phyloP scores from a whole-genome alignment of 2,329 filamentous ascomycete genomes.

The Metarhizium brunneum region DNA sequence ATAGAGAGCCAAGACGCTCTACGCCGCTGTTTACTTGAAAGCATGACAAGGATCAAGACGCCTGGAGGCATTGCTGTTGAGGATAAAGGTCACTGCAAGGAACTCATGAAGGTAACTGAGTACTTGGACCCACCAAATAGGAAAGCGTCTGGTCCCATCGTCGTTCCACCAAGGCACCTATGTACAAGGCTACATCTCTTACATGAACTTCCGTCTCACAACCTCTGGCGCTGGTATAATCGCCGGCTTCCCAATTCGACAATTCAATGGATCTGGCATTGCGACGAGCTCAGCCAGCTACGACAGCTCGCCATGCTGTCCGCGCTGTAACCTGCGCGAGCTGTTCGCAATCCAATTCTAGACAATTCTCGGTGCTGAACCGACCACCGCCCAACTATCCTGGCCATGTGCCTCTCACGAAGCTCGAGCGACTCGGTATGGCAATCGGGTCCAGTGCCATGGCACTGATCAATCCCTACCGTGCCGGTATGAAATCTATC shows the following conservation, averaged over 20 bases:
- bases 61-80: no score
- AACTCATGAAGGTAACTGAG: no score
- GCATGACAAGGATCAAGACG: no score
- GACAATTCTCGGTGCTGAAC: conserved; percentile 68
- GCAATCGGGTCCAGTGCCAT: conserved; percentile 54
- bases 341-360: conserved; percentile 6
- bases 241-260: background rate
- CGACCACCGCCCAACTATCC: conserved; percentile 82
- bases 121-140: no score
- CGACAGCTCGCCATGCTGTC: conserved; percentile 9
- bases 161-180: no score
- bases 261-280: conserved; percentile 16
- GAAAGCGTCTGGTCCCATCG: no score
- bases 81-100: no score
- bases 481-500: conserved; percentile 49
- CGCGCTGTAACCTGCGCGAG: conserved; percentile 6
- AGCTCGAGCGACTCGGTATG: conserved; percentile 65
- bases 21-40: no score
- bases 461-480: conserved; percentile 64
- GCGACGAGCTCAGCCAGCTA: conserved; percentile 12
- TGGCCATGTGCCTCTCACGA: conserved; percentile 82
- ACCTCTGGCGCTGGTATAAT: no score
- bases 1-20: no score
- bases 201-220: no score
- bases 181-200: no score